A percentile compares a stretch with the other conserved stretches of the same genome.
These are phyloP conservation scores for Suhomyces sp. DNA, from an alignment of 805 yeast species.

Conservation along the genomic window DNA sequence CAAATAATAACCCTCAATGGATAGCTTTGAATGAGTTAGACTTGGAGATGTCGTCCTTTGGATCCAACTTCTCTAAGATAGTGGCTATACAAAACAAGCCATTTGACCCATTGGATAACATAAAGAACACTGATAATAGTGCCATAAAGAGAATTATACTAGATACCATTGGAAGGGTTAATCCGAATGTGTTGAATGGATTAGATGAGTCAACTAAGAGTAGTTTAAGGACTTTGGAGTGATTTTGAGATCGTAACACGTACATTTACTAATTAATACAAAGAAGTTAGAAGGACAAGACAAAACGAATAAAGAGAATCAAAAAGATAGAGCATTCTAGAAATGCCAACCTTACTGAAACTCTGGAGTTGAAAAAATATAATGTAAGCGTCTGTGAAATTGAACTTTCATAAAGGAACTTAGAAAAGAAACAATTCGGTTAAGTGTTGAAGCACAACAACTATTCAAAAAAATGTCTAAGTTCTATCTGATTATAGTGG, in stretches of 20 bases:
- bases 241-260: constrained; percentile 3
- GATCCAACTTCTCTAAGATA: constrained; percentile 78
- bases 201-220: constrained; percentile 22
- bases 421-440: too few species aligned
- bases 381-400: too few species aligned
- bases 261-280: constrained; percentile 12
- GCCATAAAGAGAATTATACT: constrained; percentile 28
- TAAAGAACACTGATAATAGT: constrained; percentile 38
- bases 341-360: too few species aligned
- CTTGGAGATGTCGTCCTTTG: constrained; percentile 66
- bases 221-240: too few species aligned
- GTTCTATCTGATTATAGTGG: too few species aligned
- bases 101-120: constrained; percentile 67
- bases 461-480: too few species aligned
- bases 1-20: constrained; percentile 17
- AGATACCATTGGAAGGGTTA: constrained; percentile 28
- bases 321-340: too few species aligned
- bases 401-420: too few species aligned
- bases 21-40: constrained; percentile 49
- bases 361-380: too few species aligned
- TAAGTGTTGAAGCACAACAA: too few species aligned
- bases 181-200: constrained; percentile 21
- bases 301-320: background rate
- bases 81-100: constrained; percentile 59
- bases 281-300: background rate